These are phyloP conservation scores for Torulaspora indica DNA, from an alignment of 805 yeast genomes.

Conservation along the genomic window DNA sequence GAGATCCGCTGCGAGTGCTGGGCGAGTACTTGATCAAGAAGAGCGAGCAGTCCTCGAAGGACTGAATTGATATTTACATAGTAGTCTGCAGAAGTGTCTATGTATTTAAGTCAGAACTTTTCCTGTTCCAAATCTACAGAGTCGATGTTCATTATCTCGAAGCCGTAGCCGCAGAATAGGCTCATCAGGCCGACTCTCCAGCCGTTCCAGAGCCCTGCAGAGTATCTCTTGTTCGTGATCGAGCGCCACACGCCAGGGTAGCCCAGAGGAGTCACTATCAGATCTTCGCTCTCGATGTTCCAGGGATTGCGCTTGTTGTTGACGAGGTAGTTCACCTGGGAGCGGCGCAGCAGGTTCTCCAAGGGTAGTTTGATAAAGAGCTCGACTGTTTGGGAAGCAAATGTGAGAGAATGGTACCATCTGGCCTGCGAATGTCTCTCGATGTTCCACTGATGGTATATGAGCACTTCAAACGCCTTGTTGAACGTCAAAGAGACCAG, in stretches of 20 bases:
- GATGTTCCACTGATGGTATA: conserved; percentile 56
- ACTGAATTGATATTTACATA: conserved; percentile 4
- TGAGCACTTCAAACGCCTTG: conserved; percentile 59
- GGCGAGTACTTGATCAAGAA: conserved; percentile 51
- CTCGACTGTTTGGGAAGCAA: conserved; percentile 61
- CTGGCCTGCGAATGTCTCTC: conserved; percentile 63
- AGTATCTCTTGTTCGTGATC: conserved; percentile 42
- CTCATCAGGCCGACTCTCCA: conserved; percentile 86
- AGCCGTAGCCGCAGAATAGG: conserved; percentile 78
- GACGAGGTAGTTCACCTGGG: conserved; percentile 66
- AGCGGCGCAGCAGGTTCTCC: conserved; percentile 79
- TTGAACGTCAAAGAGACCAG: conserved; percentile 56
- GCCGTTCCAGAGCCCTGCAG: conserved; percentile 66
- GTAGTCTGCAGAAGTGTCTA: not conserved
- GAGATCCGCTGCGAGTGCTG: conserved; percentile 48
- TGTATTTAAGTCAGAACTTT: conserved; percentile 33
- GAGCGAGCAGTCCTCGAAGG: conserved; percentile 24
- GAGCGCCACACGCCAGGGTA: conserved; percentile 55
- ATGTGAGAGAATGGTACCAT: conserved; percentile 52
- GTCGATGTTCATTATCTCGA: conserved; percentile 51
- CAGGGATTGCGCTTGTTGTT: conserved; percentile 32
- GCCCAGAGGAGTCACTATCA: conserved; percentile 56
- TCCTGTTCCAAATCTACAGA: conserved; percentile 41
- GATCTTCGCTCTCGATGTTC: conserved; percentile 44
- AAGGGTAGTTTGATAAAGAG: conserved; percentile 76